Conservation (phyloP, 768 basidiomycete species). For the Roridomyces roridus region DNA sequence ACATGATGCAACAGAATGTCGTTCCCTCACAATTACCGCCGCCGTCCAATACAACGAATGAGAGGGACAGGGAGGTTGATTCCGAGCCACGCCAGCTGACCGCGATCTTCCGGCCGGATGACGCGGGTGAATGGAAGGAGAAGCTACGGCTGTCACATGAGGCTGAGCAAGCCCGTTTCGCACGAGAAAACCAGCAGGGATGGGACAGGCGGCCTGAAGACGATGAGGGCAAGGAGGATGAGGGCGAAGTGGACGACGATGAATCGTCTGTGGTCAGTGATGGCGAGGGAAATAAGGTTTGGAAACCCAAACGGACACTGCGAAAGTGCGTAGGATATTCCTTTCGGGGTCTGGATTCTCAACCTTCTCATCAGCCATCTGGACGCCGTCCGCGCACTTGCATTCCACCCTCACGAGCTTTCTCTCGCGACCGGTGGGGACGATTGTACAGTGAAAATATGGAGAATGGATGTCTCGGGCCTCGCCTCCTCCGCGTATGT, state of each 20-base stretch:
- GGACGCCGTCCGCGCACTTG: slow-evolving; percentile 88
- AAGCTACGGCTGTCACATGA: slow-evolving; percentile 72
- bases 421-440: slow-evolving; percentile 94
- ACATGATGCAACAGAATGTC: slow-evolving; percentile 35
- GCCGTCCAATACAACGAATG: slow-evolving; percentile 32
- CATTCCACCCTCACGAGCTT: slow-evolving; percentile 87
- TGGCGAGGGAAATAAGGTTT: slow-evolving; percentile 73
- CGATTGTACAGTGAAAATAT: slow-evolving; percentile 95
- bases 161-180: slow-evolving; percentile 57
- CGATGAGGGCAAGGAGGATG: slow-evolving; percentile 74
- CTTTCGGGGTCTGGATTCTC: slow-evolving; percentile 20
- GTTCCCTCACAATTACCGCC: slow-evolving; percentile 39
- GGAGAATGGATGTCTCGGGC: slow-evolving; percentile 84
- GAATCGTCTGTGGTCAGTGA: slow-evolving; percentile 70
- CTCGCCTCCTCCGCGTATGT: slow-evolving; percentile 82
- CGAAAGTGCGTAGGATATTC: slow-evolving; percentile 70
- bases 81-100: slow-evolving; percentile 64
- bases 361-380: slow-evolving; percentile 68
- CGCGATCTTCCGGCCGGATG: slow-evolving; percentile 88
- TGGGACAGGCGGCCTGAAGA: slow-evolving; percentile 68
- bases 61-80: slow-evolving; percentile 55
- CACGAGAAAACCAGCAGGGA: slow-evolving; percentile 43
- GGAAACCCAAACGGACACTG: slow-evolving; percentile 87
- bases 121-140: slow-evolving; percentile 87
- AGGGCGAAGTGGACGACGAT: slow-evolving; percentile 69